phyloP scores from a whole-genome alignment of 176 grass and related monocot genomes.

The Miscanthus lutarioriparius region DNA sequence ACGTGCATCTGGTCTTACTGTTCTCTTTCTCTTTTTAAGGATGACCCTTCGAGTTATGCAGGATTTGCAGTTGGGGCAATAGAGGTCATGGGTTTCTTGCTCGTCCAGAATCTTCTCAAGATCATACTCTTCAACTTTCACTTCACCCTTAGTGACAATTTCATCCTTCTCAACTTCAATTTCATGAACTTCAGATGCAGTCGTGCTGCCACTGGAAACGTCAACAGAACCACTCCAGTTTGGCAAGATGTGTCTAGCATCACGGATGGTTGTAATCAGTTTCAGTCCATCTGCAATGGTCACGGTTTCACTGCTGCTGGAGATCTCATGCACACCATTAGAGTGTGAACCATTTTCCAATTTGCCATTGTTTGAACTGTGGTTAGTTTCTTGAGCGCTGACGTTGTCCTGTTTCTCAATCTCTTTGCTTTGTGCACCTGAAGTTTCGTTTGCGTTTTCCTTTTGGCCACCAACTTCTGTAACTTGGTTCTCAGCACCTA shows the following conservation, averaged over 20 bases:
- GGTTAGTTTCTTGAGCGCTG: conserved; percentile 26
- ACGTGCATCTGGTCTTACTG: conserved; percentile 16
- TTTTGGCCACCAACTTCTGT: not conserved
- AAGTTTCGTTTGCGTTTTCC: conserved; percentile 6
- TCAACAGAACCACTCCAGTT: conserved; percentile 11
- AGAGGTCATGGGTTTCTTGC: conserved; percentile 89
- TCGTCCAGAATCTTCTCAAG: conserved; percentile 68
- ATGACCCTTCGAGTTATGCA: conserved; percentile 92
- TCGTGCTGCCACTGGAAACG: not conserved
- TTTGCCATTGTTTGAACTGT: not conserved
- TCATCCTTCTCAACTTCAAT: conserved; percentile 29
- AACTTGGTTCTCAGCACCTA: conserved; percentile 12
- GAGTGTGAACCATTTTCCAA: conserved; percentile 41
- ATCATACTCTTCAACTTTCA: conserved; percentile 52
- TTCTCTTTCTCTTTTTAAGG: conserved; percentile 85
- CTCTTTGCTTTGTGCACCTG: not conserved
- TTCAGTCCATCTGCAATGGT: conserved; percentile 11
- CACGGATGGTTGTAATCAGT: conserved; percentile 4
- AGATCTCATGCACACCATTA: conserved; percentile 34
- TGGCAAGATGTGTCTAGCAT: not conserved
- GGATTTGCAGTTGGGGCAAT: conserved; percentile 80
- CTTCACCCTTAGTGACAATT: not conserved
- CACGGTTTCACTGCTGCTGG: not conserved
- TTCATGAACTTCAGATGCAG: conserved; percentile 26
- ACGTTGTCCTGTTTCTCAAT: conserved; percentile 17